Base-by-base conservation (phyloP, 228 moss, liverwort and hornwort genomes). In the Sphagnum magellanicum region DNA sequence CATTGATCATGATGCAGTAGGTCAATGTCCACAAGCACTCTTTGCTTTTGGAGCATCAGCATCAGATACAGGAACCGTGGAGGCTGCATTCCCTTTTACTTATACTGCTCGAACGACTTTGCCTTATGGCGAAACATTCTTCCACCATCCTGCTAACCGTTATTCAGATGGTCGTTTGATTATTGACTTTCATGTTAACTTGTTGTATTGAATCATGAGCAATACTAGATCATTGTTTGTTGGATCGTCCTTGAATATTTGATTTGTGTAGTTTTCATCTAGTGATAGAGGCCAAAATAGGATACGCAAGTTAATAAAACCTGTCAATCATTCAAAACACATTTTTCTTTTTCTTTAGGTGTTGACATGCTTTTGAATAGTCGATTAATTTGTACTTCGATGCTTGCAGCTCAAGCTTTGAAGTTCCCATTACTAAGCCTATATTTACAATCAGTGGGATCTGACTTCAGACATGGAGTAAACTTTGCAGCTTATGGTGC, bases 401-500 rank as follows among this genome's bases (percentile, higher is more conserved):
- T 55, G 12, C 2, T 32, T 32, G 81, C 65, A 85, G 85, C 81
- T 0, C 77, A 78, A 65, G 83, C 83, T 46, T 63, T 87, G 74
- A 65, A 70, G 16, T 73, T 83, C 49, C 76, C 83, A 65, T 64
- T 81, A 10, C 71, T 81, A 7, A 71, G 76, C 55, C 74, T 78
- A 0, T 0, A 70, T 49, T 46, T 73, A 72, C 71, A 80, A 32
- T 58, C 80, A 16, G 68, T 78, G 6, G 83, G 68, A 46, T 64
- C 7, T 59, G 74, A 81, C 55, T 83, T 76, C 74, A 72, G 65
- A 6, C 72, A 72, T 49, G 83, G 83, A 46, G 74, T 68, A 8
- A 79, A 83, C 61, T 87, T 87, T 48, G 87, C 83, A 8, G 71
- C 75, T 5, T 1, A 74, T 46, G 81, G 81, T 61, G 78, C 57